Evolutionary conservation across 257 asterid genomes (phyloP).

Genomic region (Ehretia macrophylla): DNA sequence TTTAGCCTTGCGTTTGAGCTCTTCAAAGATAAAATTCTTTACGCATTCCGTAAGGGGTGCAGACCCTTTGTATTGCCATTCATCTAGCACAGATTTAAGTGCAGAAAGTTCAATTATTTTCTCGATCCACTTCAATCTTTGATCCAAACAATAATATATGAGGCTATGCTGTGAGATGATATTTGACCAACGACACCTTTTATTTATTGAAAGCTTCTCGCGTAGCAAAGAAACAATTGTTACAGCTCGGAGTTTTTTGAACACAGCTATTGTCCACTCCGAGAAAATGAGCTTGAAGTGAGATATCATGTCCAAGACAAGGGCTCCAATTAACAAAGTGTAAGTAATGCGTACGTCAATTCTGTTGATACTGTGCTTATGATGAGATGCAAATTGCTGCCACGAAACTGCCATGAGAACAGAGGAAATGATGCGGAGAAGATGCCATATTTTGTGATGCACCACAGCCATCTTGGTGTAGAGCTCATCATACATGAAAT

Average conservation of each 20-base stretch:
- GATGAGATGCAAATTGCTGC: neutral
- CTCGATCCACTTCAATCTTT: neutral
- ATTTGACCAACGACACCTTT: conserved; percentile 15
- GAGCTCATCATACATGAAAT: conserved; percentile 30
- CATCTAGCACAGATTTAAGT: conserved; percentile 7
- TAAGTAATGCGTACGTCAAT: conserved; percentile 13
- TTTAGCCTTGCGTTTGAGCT: conserved; percentile 21
- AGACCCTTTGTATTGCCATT: neutral
- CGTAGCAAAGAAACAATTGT: conserved; percentile 3
- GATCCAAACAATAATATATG: neutral
- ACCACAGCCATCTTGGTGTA: conserved; percentile 22
- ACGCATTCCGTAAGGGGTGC: conserved; percentile 7
- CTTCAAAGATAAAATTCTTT: conserved; percentile 19
- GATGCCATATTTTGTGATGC: neutral
- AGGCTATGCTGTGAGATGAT: conserved; percentile 1
- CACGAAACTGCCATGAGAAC: conserved; percentile 1
- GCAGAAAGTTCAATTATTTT: conserved; percentile 11
- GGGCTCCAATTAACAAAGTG: conserved; percentile 19
- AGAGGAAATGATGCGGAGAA: conserved; percentile 14
- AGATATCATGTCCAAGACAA: conserved; percentile 10
- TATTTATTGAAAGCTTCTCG: conserved; percentile 17
- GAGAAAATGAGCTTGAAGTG: conserved; percentile 13
- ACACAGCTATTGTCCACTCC: conserved; percentile 21
- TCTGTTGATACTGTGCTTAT: neutral
- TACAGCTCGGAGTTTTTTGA: conserved; percentile 25